phyloP scores from a whole-genome alignment of 169 alveolate genomes.

The Plasmodium gallinaceum region DNA sequence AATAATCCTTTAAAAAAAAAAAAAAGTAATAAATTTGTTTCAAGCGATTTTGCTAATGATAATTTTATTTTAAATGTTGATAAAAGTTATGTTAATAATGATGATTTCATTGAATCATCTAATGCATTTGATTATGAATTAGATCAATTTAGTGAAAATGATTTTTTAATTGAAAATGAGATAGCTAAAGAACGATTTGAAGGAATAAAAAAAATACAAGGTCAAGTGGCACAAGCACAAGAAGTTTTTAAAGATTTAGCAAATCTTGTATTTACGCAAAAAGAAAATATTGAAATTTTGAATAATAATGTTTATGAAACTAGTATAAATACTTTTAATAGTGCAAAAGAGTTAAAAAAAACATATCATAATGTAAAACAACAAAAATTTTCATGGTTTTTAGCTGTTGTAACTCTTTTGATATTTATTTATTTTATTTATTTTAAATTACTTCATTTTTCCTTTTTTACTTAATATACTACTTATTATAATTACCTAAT shows the following conservation, averaged over 20 bases:
- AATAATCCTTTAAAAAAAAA: constrained; percentile 4
- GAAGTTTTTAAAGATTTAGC: constrained; percentile 77
- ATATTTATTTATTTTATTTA: constrained; percentile 62
- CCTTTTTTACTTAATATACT: constrained; percentile 9
- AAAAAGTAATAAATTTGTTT: constrained; percentile 15
- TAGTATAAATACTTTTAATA: constrained; percentile 55
- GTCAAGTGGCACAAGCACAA: constrained; percentile 77
- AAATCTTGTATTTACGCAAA: constrained; percentile 71
- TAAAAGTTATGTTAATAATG: constrained; percentile 48
- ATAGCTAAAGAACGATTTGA: constrained; percentile 48
- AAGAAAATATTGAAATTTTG: constrained; percentile 55
- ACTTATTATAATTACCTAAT: too few species aligned
- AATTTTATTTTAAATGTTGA: constrained; percentile 65
- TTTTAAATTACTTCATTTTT: constrained; percentile 56
- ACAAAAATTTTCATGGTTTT: constrained; percentile 64
- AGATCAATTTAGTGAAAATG: constrained; percentile 72
- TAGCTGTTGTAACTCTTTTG: constrained; percentile 30
- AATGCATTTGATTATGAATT: constrained; percentile 70
- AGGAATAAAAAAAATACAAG: constrained; percentile 75
- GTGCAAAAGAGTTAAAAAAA: constrained; percentile 69
- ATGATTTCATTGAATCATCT: constrained; percentile 73
- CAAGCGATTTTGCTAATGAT: constrained; percentile 38
- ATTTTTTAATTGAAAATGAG: constrained; percentile 56
- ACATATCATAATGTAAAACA: constrained; percentile 66
- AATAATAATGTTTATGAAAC: constrained; percentile 71